Conservation (phyloP, 1,139 yeast species). For the Suhomyces wounanorum region DNA sequence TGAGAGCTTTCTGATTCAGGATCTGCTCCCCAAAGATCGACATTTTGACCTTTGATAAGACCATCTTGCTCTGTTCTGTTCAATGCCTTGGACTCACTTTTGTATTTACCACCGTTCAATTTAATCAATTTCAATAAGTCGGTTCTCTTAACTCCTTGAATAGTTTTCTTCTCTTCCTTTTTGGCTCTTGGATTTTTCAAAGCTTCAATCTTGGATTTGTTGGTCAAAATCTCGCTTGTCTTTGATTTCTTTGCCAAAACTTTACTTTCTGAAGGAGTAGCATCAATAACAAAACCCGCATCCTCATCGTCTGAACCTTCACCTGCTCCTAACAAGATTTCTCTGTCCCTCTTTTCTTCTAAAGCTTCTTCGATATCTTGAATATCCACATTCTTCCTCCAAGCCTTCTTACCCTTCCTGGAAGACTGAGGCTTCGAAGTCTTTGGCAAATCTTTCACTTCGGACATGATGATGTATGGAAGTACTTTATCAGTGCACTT, state of each 20-base stretch:
- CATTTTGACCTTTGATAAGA: conserved; percentile 48
- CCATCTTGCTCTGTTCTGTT: conserved; percentile 66
- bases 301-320: conserved; percentile 38
- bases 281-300: conserved; percentile 69
- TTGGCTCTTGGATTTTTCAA: conserved; percentile 42
- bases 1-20: conserved; percentile 45
- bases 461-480: conserved; percentile 8
- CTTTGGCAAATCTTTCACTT: conserved; percentile 1
- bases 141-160: conserved; percentile 68
- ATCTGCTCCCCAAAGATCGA: conserved; percentile 69
- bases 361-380: conserved; percentile 73
- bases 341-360: conserved; percentile 67
- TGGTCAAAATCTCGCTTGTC: conserved; percentile 71
- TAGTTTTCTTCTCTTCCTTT: conserved; percentile 24
- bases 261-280: conserved; percentile 14
- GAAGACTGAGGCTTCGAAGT: conserved; percentile 55
- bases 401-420: conserved; percentile 89
- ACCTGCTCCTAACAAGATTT: conserved; percentile 61
- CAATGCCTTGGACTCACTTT: conserved; percentile 52
- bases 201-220: conserved; percentile 79
- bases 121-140: conserved; percentile 72
- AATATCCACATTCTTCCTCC: conserved; percentile 94
- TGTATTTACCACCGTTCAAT: conserved; percentile 70
- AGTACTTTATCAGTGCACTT: background rate
- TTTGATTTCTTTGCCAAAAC: conserved; percentile 51